phyloP scores from a whole-genome alignment of 1,284 basidiomycete species.

The Sporisorium exsertum region DNA sequence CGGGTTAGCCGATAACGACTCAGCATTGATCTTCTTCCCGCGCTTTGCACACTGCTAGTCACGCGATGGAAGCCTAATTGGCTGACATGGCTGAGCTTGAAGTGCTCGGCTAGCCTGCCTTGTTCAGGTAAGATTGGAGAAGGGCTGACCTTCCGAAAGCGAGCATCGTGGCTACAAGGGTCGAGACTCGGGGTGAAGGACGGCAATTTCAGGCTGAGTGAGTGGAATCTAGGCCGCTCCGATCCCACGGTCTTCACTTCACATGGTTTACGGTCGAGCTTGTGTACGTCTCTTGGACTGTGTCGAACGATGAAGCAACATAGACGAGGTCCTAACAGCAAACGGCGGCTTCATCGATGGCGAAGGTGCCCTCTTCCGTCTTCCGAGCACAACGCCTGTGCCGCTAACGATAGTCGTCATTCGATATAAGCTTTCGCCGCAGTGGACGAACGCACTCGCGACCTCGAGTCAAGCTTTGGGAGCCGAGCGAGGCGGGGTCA shows the following conservation, averaged over 20 bases:
- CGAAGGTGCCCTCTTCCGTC: too few relatives aligned
- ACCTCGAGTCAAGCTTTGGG: neutral
- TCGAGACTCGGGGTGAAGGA: neutral
- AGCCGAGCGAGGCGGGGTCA: too few relatives aligned
- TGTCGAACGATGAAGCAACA: too few relatives aligned
- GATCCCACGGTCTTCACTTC: neutral
- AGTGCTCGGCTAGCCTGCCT: neutral
- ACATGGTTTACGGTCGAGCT: too few relatives aligned
- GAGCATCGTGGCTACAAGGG: constrained; percentile 1
- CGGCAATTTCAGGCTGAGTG: neutral
- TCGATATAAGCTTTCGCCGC: neutral
- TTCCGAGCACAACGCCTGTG: too few relatives aligned
- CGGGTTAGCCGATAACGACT: neutral
- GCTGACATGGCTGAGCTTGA: neutral
- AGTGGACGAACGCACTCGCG: too few relatives aligned
- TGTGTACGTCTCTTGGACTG: too few relatives aligned
- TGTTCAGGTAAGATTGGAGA: neutral
- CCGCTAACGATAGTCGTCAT: too few relatives aligned
- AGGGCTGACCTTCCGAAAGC: neutral
- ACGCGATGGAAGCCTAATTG: neutral
- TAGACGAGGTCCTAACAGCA: too few relatives aligned
- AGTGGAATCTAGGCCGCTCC: constrained; percentile 3
- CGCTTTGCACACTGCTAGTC: neutral
- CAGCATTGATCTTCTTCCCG: neutral
- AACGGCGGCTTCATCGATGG: too few relatives aligned